Evolutionary conservation across 1,139 yeast species (phyloP), one percentile per base, ranked within the genome.

Genomic region (Eremothecium sinecaudum): DNA sequence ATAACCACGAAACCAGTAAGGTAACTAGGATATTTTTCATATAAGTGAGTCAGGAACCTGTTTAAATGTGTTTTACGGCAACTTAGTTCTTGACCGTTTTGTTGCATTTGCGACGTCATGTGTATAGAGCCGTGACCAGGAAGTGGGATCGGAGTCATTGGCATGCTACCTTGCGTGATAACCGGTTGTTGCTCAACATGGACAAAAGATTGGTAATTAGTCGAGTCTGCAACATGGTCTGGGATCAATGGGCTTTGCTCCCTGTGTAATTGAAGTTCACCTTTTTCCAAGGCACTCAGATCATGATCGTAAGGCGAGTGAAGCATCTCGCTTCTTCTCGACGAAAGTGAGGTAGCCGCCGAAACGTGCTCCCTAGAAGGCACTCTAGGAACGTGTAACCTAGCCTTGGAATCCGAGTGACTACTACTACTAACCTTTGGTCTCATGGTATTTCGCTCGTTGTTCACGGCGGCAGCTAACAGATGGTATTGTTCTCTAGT

Each of bases 21-120:
- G 10, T 29, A 18, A 15, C 20, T 24, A 10, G 37, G 37, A 25
- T 34, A 34, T 30, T 24, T 30, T 18, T 25, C 31, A 28, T 34
- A 34, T 19, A 34, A 12, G 7, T 13, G 12, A 13, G 16, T 10
- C n/a, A 34, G 17, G 23, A 34, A 26, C 12, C 18, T 23, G 16
- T 23, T 26, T 17, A 28, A 22, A 10, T 32, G 36, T 23, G 21
- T 8, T n/a, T n/a, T n/a, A n/a, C n/a, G n/a, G n/a, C n/a, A n/a
- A n/a, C n/a, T n/a, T 10, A 19, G 10, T 10, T 19, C 21, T 19
- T 7, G 9, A 7, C 10, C 9, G 16, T n/a, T 11, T 19, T 19
- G 21, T 10, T 7, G 10, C 7, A 19, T 10, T 12, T 9, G 25
- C 7, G 7, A 8, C 9, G 30, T n/a, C 5, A 11, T n/a, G 3